Base-by-base conservation (phyloP, 2,329 filamentous ascomycete genomes). In the Aspergillus unguis region DNA sequence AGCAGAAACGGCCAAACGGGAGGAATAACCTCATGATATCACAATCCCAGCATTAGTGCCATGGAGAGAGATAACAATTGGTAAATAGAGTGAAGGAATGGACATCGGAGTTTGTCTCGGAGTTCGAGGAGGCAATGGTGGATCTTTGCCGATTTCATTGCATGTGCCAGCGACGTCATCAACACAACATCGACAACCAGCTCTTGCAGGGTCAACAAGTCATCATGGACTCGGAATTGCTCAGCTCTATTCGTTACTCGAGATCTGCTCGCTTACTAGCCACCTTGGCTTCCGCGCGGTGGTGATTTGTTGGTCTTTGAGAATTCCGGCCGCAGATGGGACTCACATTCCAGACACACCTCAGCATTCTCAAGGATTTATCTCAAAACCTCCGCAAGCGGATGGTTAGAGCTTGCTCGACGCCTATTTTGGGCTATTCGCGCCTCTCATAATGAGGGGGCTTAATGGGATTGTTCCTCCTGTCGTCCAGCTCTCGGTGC, bases 11-110 rank as follows among this genome's bases (percentile, higher is more conserved):
- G 69, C 76, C 73, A 58, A 77, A 62, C 56, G 75, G 66, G 67
- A 75, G 65, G 65, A 69, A 72, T 67, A 73, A 70, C 71, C 75
- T 80, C 79, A 82, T 82, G 62, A 55, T 74, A 63, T 65, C 60
- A 63, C 61, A 53, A 36, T 58, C 52, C 47, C 45, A 53, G 23
- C 50, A 54, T 17, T 9, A 56, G 33, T 45, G 38, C 38, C 37
- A 57, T 54, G 41, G 52, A 44, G 32, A 48, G 31, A 27, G 25
- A 26, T 11, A 37, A 44, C 10, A 32, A 17, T n/a, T n/a, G 26
- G 40, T 42, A 29, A 27, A 28, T 42, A 32, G 10, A 4, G 28
- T 43, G 29, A 23, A 44, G 5, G 35, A 38, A 47, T 43, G 37
- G 44, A 33, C 8, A 49, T 32, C 33, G 40, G 40, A 50, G 42